phyloP scores from a whole-genome alignment of 805 yeast species.

The Ogataea nonfermentans region DNA sequence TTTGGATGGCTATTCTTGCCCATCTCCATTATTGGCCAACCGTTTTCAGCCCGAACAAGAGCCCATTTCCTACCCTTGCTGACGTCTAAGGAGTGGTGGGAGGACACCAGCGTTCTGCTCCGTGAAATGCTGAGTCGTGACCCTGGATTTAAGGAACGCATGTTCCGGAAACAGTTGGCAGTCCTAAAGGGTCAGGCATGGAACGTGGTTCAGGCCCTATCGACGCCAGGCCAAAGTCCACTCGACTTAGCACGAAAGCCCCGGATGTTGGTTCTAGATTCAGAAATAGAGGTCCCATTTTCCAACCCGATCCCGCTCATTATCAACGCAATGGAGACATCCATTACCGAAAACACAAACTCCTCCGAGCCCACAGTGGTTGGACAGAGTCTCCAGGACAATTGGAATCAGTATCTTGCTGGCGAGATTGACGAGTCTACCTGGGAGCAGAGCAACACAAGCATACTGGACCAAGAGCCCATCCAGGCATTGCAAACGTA shows the following conservation, averaged over 20 bases:
- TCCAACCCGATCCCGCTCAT: conserved; percentile 38
- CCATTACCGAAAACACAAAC: conserved; percentile 20
- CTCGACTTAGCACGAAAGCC: conserved; percentile 61
- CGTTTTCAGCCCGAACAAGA: conserved; percentile 56
- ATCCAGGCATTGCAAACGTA: background rate
- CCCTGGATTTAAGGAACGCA: conserved; percentile 58
- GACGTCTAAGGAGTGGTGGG: conserved; percentile 72
- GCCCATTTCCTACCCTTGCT: conserved; percentile 55
- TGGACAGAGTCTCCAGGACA: conserved; percentile 25
- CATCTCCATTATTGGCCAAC: conserved; percentile 59
- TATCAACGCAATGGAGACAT: conserved; percentile 44
- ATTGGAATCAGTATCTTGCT: conserved; percentile 31
- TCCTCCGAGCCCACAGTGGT: conserved; percentile 1
- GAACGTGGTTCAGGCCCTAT: conserved; percentile 66
- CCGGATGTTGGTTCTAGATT: conserved; percentile 58
- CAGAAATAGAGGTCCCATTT: conserved; percentile 56
- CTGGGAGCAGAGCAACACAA: conserved; percentile 20
- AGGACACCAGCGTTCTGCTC: conserved; percentile 47
- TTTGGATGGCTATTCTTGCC: conserved; percentile 78
- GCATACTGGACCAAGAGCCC: conserved; percentile 15
- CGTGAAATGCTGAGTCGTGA: conserved; percentile 52
- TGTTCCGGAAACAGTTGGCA: conserved; percentile 68
- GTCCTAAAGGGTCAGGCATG: conserved; percentile 77
- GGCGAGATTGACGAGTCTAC: conserved; percentile 32
- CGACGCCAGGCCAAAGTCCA: conserved; percentile 59